Evolutionary conservation across 2,329 filamentous ascomycete genomes (phyloP), one percentile per base, ranked within the genome.

Genomic region (Penicillium sp.): DNA sequence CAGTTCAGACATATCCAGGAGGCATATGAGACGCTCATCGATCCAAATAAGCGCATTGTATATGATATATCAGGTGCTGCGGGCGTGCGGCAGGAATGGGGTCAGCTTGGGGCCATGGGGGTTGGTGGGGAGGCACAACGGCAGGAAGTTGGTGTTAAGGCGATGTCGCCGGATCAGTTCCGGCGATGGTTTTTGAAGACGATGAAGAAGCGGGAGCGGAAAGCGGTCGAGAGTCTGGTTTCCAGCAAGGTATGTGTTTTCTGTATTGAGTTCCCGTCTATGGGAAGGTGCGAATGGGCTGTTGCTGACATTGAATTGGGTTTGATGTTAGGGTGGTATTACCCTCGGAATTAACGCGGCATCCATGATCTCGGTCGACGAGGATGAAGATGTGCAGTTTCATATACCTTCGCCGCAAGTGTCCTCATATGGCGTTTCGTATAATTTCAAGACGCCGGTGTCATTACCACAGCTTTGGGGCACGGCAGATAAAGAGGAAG

Each of bases 51-150:
- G 60, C 69, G 77, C 43, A 63, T 68, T 6, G 75, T 79, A 3
- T 79, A 78, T 67, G 77, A 79, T 65, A 50, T 78, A 35, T 52
- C 77, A 25, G 77, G 77, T 9, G 73, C 68, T 39, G 75, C 76
- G 49, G 77, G 74, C 6, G 74, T 78, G n/a, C 59, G 64, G 36
- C 60, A 58, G 48, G 75, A 78, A 70, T 79, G 74, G 73, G 65
- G 68, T 6, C 43, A 44, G 31, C 55, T 57, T 6, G 77, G 75
- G 15, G 53, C 61, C 13, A 74, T 76, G 70, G 73, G 70, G 3
- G 47, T 19, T 19, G 64, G 62, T 15, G 72, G 71, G 27, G 70
- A 70, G 53, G 71, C 66, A 17, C 63, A 70, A 54, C 59, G 52
- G 25, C 64, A 65, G 59, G 60, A 75, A 21, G 61, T 79, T 6